Evolutionary conservation across 108 stramenopile genomes (phyloP), one percentile per base, ranked within the genome.

Genomic region (Nitzschia palea): DNA sequence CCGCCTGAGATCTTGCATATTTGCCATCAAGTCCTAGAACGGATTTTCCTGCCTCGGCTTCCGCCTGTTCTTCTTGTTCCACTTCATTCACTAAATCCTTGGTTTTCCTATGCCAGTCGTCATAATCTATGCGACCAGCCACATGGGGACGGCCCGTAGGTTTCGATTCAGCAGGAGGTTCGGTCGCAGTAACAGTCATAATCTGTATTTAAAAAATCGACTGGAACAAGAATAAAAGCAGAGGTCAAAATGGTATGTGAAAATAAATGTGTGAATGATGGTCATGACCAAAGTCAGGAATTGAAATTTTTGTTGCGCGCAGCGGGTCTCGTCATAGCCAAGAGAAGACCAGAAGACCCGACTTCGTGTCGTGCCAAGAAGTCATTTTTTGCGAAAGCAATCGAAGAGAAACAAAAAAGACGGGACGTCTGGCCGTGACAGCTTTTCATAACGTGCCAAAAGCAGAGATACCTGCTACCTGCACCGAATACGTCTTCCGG

Each of bases 1-100:
- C 86, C 35, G 83, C 89, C 18, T 76, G 44, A n/a, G 81, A 83
- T 18, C 71, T 70, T 22, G 89, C 86, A 48, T 91, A 87, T 50
- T 86, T 86, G 27, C 87, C 88, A 52, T 90, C 85, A 70, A 90
- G 72, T 5, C 90, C 94, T 57, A 90, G 55, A 43, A 82, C 86
- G 3, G 62, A 54, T 8, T 77, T 59, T 17, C 50, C 51, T 25
- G 29, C 67, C 55, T 76, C 68, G 8, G 42, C 55, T 55, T 90
- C 93, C 5, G 62, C 30, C 33, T 86, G 60, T 48, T 88, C 84
- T 52, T 86, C 82, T 25, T 78, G 62, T 22, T 87, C 88, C 9
- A 73, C 63, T 29, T 84, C 68, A 20, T 71, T 62, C 47, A 81
- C 52, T 26, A 94, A 65, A 23, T 81, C 78, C 25, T 75, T 70